A percentile compares a stretch with the other conserved stretches of the same genome.
phyloP scores from a whole-genome alignment of 148 eudicot genomes.

The Diospyros lotus region DNA sequence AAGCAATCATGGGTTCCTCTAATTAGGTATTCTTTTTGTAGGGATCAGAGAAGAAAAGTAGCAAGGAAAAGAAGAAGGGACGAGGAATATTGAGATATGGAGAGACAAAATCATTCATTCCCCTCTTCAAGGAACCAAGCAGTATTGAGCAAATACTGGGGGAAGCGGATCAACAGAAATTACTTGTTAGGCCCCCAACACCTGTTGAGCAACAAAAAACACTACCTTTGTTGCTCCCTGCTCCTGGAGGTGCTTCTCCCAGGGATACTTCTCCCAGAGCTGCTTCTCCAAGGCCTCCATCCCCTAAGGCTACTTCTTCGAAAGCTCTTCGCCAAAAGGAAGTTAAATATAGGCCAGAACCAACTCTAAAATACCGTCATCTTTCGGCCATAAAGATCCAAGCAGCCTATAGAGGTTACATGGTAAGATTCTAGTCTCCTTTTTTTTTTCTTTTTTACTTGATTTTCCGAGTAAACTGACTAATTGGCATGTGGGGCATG shows the following conservation, averaged over 20 bases:
- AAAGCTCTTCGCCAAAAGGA: constrained; percentile 21
- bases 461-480: background rate
- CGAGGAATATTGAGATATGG: constrained; percentile 55
- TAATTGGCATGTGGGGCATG: background rate
- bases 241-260: constrained; percentile 9
- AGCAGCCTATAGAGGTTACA: constrained; percentile 74
- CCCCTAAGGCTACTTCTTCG: constrained; percentile 28
- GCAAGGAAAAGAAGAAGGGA: constrained; percentile 77
- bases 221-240: constrained; percentile 33
- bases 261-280: constrained; percentile 20
- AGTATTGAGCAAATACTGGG: constrained; percentile 93
- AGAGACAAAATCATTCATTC: constrained; percentile 70
- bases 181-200: constrained; percentile 38
- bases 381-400: constrained; percentile 80
- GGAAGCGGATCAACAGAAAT: constrained; percentile 56
- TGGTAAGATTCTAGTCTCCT: constrained; percentile 36
- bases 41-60: constrained; percentile 64
- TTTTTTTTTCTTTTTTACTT: background rate
- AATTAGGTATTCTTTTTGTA: constrained; percentile 16
- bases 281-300: constrained; percentile 24
- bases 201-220: constrained; percentile 44
- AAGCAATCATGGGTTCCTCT: background rate
- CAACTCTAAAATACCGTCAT: constrained; percentile 51
- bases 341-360: constrained; percentile 50
- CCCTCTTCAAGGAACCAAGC: constrained; percentile 77